phyloP scores from a whole-genome alignment of 73 alveolate genomes.

The Symbiodinium natans region DNA sequence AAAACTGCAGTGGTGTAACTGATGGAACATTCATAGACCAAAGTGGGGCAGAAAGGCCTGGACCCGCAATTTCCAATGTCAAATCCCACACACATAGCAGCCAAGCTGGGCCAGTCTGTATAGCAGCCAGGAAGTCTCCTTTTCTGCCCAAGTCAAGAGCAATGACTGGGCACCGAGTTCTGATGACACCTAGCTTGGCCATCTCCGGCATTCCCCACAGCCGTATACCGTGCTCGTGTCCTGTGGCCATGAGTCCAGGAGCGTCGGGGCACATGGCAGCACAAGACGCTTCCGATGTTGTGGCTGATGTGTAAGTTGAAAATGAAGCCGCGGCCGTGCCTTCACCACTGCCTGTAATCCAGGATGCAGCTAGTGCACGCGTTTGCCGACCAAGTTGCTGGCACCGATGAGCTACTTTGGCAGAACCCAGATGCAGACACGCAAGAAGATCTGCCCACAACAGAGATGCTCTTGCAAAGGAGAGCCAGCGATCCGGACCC shows the following conservation, averaged over 20 bases:
- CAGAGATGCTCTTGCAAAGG: constrained; percentile 68
- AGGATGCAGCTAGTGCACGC: not conserved
- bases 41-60: not conserved
- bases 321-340: constrained; percentile 15
- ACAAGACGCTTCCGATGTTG: constrained; percentile 46
- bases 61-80: not conserved
- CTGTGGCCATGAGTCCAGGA: constrained; percentile 53
- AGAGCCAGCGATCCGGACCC: constrained; percentile 59
- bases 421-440: not conserved
- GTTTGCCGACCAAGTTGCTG: not conserved
- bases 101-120: not conserved
- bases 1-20: not conserved
- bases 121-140: constrained; percentile 4
- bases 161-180: constrained; percentile 35
- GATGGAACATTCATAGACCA: not conserved
- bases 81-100: not conserved
- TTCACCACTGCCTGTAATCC: not conserved
- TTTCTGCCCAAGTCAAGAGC: constrained; percentile 33
- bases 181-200: constrained; percentile 38
- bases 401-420: not conserved
- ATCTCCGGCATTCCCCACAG: constrained; percentile 45
- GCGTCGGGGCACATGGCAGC: constrained; percentile 1
- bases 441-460: constrained; percentile 46
- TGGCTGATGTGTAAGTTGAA: not conserved
- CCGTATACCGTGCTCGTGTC: constrained; percentile 76